Evolutionary conservation across 2,329 filamentous ascomycete genomes (phyloP).

Genomic region (Trichoderma sp.): DNA sequence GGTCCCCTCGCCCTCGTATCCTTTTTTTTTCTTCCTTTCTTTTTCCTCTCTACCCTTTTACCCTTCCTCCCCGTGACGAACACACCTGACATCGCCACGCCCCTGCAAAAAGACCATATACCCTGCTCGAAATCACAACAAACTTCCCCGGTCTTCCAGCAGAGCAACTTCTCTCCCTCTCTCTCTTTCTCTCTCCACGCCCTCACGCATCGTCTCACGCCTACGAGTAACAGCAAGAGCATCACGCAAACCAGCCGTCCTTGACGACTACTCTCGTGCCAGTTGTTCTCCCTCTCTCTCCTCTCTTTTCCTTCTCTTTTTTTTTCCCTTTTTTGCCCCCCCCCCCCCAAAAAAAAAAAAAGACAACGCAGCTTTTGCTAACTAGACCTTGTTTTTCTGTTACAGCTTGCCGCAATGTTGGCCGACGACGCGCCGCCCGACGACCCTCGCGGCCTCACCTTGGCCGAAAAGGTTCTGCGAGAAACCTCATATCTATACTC

Average conservation of each 20-base stretch:
- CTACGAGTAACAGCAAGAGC: neutral
- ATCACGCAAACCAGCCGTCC: slow-evolving; percentile 7
- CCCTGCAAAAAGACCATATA: neutral
- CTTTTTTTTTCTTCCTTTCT: slow-evolving; percentile 25
- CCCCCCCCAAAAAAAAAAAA: too few relatives aligned
- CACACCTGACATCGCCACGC: slow-evolving; percentile 18
- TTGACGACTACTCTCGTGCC: neutral
- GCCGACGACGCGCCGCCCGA: slow-evolving; percentile 38
- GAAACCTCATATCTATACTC: slow-evolving; percentile 55
- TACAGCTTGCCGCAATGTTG: slow-evolving; percentile 42
- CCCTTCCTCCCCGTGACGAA: slow-evolving; percentile 18
- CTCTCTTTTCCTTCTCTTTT: neutral
- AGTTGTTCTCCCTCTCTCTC: slow-evolving; percentile 4
- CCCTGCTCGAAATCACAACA: neutral
- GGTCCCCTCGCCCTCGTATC: slow-evolving; percentile 28
- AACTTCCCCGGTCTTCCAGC: neutral
- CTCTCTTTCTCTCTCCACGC: neutral
- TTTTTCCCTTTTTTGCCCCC: neutral
- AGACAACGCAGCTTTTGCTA: slow-evolving; percentile 9
- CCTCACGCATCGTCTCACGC: neutral
- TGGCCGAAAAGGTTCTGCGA: slow-evolving; percentile 48
- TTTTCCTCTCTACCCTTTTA: neutral
- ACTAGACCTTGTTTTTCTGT: neutral
- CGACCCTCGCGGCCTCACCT: slow-evolving; percentile 31
- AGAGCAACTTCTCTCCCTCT: neutral